phyloP scores from a whole-genome alignment of 2,329 filamentous ascomycete species.

The Raffaelea albimanens region DNA sequence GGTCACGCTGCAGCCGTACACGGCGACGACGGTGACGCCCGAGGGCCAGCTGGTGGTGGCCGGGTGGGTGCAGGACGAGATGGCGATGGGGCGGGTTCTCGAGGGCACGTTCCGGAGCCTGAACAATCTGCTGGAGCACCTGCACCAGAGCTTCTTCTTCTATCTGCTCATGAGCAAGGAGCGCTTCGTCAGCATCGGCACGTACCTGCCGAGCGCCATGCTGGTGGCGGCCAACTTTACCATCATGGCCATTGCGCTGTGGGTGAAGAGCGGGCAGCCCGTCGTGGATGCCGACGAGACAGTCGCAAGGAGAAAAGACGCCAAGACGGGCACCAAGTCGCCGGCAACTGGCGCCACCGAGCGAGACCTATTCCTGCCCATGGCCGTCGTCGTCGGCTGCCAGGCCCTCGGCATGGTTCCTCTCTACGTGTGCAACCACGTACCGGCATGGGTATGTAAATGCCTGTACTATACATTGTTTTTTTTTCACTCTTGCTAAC shows the following conservation, averaged over 20 bases:
- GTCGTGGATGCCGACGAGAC: constrained; percentile 21
- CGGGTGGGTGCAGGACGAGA: constrained; percentile 96
- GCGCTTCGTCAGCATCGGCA: constrained; percentile 95
- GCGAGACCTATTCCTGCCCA: constrained; percentile 61
- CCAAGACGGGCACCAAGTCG: too few relatives aligned
- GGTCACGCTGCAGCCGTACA: too few relatives aligned
- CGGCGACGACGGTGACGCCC: neutral
- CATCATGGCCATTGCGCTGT: constrained; percentile 93
- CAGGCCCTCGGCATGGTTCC: constrained; percentile 75
- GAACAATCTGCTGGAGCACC: constrained; percentile 92
- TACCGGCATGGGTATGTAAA: constrained; percentile 52
- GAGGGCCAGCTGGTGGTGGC: constrained; percentile 39
- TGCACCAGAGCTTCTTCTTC: constrained; percentile 99
- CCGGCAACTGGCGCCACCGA: constrained; percentile 42
- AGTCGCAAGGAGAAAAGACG: too few relatives aligned
- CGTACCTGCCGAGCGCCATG: constrained; percentile 97
- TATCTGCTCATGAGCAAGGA: constrained; percentile 88
- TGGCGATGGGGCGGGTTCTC: constrained; percentile 81
- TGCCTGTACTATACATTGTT: too few relatives aligned
- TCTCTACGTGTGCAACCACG: constrained; percentile 76
- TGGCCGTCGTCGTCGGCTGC: constrained; percentile 60
- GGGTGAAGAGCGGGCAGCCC: constrained; percentile 71
- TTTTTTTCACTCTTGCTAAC: neutral
- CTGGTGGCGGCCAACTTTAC: constrained; percentile 88
- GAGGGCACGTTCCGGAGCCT: constrained; percentile 88